Evolutionary conservation across 352 stramenopile species (phyloP), one percentile per base, ranked within the genome.

Genomic region (Heterotrichella gracilis): DNA sequence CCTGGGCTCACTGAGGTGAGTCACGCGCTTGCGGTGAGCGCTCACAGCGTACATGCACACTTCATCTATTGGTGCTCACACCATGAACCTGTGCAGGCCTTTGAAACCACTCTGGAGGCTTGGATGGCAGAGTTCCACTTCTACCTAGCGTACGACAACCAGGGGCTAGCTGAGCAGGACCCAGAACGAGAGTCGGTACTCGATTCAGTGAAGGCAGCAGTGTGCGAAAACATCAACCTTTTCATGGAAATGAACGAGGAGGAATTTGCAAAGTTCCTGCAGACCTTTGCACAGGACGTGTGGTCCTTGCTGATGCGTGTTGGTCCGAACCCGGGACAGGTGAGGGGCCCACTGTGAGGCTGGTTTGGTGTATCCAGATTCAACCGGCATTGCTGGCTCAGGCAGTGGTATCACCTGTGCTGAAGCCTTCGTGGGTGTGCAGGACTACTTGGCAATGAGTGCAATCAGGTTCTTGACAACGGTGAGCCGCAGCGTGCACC

Each of bases 161-260:
- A 87, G 0, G n/a, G n/a, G n/a, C n/a, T n/a, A n/a, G n/a, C n/a
- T n/a, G n/a, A n/a, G n/a, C n/a, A n/a, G n/a, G n/a, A n/a, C n/a
- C n/a, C n/a, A n/a, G n/a, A n/a, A n/a, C n/a, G n/a, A n/a, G n/a
- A n/a, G n/a, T n/a, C n/a, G n/a, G n/a, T n/a, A n/a, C n/a, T 98
- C 70, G 90, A 97, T 72, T 79, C 82, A 21, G 72, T 98, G 4
- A 80, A 93, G 3, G 80, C 92, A 19, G 87, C 88, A 2, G 90
- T 98, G 68, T 83, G 96, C 13, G 85, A 96, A 75, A 97, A 96
- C 80, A 78, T 98, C 3, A 92, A 92, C 69, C 75, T 97, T 63
- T 98, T 97, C 75, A 85, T 85, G 0, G 85, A 90, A 72, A 97
- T 97, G 79, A 96, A 98, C 76, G 92, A 98, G 69, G 93, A 98